phyloP scores from a whole-genome alignment of 257 asterid species.

The Lycium barbarum region DNA sequence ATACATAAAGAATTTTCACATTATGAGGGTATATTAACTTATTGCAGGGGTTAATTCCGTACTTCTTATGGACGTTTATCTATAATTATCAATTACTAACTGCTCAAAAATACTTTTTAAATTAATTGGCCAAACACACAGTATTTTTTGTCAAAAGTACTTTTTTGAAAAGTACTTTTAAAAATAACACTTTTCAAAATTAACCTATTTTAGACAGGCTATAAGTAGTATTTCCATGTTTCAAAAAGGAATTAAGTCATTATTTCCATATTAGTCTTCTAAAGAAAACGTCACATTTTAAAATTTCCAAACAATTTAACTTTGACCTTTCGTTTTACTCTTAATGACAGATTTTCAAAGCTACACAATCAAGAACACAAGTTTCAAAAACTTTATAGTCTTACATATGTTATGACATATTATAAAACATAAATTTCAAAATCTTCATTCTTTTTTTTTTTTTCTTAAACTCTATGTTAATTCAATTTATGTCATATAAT shows the following conservation, averaged over 20 bases:
- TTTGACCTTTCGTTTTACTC: too few relatives aligned
- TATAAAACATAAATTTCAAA: too few relatives aligned
- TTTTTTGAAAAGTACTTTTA: too few relatives aligned
- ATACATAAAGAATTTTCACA: not conserved
- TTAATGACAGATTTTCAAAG: too few relatives aligned
- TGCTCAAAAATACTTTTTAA: too few relatives aligned
- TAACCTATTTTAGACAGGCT: too few relatives aligned
- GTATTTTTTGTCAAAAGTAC: too few relatives aligned
- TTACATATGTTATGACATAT: too few relatives aligned
- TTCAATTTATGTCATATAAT: not conserved
- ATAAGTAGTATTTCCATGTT: not conserved
- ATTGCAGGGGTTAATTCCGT: not conserved
- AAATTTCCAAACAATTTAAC: not conserved
- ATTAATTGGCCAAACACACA: too few relatives aligned
- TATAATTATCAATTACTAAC: not conserved
- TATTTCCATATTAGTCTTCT: not conserved
- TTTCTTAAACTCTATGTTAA: not conserved
- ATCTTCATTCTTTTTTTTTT: not conserved
- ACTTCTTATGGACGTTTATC: not conserved
- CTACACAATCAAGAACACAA: too few relatives aligned
- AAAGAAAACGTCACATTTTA: not conserved
- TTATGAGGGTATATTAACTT: not conserved
- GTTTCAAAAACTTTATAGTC: too few relatives aligned
- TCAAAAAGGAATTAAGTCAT: not conserved
- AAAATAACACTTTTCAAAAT: too few relatives aligned